A percentile compares a stretch with the other conserved stretches of the same genome.
Conservation (phyloP, 352 stramenopile genomes). For the Phytophthora boehmeriae region DNA sequence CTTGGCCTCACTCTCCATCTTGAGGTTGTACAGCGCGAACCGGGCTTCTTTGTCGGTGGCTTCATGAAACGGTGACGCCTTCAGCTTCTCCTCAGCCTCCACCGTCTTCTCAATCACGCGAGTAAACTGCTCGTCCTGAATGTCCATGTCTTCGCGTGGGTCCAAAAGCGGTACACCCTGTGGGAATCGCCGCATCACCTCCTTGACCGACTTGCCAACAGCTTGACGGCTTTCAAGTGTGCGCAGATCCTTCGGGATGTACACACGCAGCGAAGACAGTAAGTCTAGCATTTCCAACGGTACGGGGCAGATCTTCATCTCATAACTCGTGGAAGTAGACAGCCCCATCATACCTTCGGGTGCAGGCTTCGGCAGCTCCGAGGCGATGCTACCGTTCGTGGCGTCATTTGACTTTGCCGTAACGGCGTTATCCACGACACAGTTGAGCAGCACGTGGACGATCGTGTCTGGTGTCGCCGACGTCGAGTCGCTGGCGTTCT, state of each 20-base stretch:
- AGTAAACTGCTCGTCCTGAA: slow-evolving; percentile 91
- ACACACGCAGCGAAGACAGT: slow-evolving; percentile 82
- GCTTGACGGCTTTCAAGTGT: slow-evolving; percentile 74
- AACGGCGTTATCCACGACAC: slow-evolving; percentile 31
- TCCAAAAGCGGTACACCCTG: slow-evolving; percentile 92
- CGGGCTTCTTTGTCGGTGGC: slow-evolving; percentile 78
- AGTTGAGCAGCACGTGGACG: slow-evolving; percentile 86
- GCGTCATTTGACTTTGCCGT: slow-evolving; percentile 33
- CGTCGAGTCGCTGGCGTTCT: slow-evolving; percentile 71
- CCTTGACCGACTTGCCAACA: slow-evolving; percentile 80
- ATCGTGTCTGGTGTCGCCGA: slow-evolving; percentile 67
- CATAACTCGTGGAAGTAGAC: slow-evolving; percentile 46
- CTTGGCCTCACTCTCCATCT: slow-evolving; percentile 92
- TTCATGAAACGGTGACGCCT: slow-evolving; percentile 66
- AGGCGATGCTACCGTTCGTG: slow-evolving; percentile 29
- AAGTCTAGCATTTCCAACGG: slow-evolving; percentile 77
- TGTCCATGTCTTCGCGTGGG: slow-evolving; percentile 95
- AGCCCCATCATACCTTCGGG: slow-evolving; percentile 65
- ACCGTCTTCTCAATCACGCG: slow-evolving; percentile 87
- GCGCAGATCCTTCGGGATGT: slow-evolving; percentile 85
- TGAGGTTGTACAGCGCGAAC: slow-evolving; percentile 91
- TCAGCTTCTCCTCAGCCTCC: slow-evolving; percentile 78
- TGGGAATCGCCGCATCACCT: slow-evolving; percentile 77
- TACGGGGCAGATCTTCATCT: slow-evolving; percentile 90
- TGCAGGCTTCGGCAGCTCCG: slow-evolving; percentile 58